Evolutionary conservation across 2,329 filamentous ascomycete genomes (phyloP).

Genomic region (Aspergillus tanneri): DNA sequence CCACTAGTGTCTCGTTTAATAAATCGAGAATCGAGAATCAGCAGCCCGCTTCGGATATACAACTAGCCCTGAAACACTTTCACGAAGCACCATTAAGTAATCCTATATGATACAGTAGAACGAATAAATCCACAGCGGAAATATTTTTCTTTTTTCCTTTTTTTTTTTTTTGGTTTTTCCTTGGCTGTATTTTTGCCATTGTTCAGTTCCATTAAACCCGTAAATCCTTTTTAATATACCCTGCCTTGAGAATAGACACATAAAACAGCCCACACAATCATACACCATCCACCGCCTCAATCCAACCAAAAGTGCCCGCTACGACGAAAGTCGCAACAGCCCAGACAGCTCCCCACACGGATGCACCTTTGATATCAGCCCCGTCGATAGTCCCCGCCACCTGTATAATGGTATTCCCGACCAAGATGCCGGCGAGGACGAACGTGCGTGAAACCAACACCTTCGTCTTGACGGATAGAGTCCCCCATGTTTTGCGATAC

Average conservation of each 20-base stretch:
- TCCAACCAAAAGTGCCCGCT: conserved; percentile 39
- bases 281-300: conserved; percentile 41
- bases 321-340: conserved; percentile 48
- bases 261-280: too few species aligned
- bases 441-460: conserved; percentile 64
- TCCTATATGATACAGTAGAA: too few species aligned
- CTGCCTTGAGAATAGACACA: too few species aligned
- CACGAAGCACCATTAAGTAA: too few species aligned
- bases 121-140: too few species aligned
- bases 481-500: conserved; percentile 59
- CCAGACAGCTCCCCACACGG: conserved; percentile 74
- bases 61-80: too few species aligned
- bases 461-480: conserved; percentile 59
- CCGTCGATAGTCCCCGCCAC: conserved; percentile 67
- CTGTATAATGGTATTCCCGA: conserved; percentile 62
- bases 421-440: conserved; percentile 46
- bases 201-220: too few species aligned
- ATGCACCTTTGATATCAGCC: conserved; percentile 67
- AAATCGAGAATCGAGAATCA: too few species aligned
- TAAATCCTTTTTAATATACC: too few species aligned
- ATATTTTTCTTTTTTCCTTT: not conserved
- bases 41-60: too few species aligned
- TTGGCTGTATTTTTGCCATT: not conserved
- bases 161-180: not conserved
- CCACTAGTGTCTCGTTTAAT: too few species aligned